phyloP scores from a whole-genome alignment of 306 rosid species.

The Cucurbita pepo region DNA sequence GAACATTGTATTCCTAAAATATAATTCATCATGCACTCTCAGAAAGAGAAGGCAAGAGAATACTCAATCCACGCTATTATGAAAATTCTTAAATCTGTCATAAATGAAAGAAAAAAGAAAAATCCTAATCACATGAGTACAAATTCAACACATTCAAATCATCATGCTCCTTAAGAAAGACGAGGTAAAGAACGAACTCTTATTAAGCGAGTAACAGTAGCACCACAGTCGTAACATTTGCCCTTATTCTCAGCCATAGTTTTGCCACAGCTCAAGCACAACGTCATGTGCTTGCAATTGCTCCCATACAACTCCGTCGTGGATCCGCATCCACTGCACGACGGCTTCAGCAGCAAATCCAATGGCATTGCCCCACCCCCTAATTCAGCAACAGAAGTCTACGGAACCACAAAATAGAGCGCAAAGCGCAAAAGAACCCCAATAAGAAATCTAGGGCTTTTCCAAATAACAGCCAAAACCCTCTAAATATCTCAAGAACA shows the following conservation, averaged over 20 bases:
- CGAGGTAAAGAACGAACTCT: slow-evolving; percentile 34
- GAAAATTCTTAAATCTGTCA: slow-evolving; percentile 1
- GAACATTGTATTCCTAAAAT: slow-evolving; percentile 74
- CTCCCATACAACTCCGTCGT: slow-evolving; percentile 78
- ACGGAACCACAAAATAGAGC: not conserved
- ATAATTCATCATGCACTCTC: not conserved
- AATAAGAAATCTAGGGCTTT: not conserved
- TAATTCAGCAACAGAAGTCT: not conserved
- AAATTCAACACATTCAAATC: not conserved
- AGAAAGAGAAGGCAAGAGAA: not conserved
- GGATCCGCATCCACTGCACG: slow-evolving; percentile 69
- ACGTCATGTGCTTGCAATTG: slow-evolving; percentile 87
- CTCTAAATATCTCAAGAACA: not conserved
- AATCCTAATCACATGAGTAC: not conserved
- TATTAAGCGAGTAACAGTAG: slow-evolving; percentile 57
- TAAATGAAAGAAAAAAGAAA: not conserved
- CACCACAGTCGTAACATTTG: slow-evolving; percentile 67
- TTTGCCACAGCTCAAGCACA: slow-evolving; percentile 76
- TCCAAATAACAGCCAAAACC: not conserved
- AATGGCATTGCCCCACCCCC: slow-evolving; percentile 24
- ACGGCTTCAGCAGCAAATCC: slow-evolving; percentile 44
- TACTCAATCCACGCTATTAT: not conserved
- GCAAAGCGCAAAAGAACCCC: not conserved
- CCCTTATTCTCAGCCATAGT: slow-evolving; percentile 58
- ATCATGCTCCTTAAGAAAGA: not conserved